phyloP scores from a whole-genome alignment of 768 basidiomycete genomes.

The Podaxis pistillaris region DNA sequence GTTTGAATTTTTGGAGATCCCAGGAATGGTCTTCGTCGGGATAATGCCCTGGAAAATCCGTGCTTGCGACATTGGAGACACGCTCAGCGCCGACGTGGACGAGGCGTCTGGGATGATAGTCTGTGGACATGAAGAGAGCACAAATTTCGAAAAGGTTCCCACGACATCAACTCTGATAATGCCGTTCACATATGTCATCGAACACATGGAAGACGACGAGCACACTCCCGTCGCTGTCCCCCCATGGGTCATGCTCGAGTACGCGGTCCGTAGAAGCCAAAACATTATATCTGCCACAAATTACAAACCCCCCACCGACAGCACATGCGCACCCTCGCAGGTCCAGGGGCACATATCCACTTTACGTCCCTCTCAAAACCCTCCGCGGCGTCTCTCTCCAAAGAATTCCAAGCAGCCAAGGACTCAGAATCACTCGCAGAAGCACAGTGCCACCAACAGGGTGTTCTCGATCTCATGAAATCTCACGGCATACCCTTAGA shows the following conservation, averaged over 20 bases:
- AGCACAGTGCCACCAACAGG: constrained; percentile 46
- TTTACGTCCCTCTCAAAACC: constrained; percentile 87
- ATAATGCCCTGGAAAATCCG: constrained; percentile 89
- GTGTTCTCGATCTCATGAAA: constrained; percentile 62
- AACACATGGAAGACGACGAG: constrained; percentile 97
- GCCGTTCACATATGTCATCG: constrained; percentile 57
- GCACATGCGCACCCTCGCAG: constrained; percentile 86
- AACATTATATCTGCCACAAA: not conserved
- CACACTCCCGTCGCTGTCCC: constrained; percentile 66
- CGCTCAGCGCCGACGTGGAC: constrained; percentile 71
- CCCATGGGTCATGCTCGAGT: constrained; percentile 93
- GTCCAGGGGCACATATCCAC: constrained; percentile 58
- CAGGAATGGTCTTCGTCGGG: constrained; percentile 85
- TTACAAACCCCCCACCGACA: not conserved
- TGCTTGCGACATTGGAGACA: constrained; percentile 78
- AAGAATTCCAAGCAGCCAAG: constrained; percentile 13
- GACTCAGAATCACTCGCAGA: constrained; percentile 26
- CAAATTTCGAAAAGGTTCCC: constrained; percentile 2
- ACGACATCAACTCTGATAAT: constrained; percentile 20
- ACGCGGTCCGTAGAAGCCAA: constrained; percentile 50
- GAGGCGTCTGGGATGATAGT: constrained; percentile 42
- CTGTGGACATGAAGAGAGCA: constrained; percentile 6
- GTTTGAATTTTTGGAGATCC: constrained; percentile 70
- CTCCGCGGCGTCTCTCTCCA: constrained; percentile 54
- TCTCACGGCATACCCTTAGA: constrained; percentile 39